Percentiles rank a stretch among this genome's conserved stretches.
phyloP scores from a whole-genome alignment of 768 basidiomycete genomes.

The Kwoniella botswanensis region DNA sequence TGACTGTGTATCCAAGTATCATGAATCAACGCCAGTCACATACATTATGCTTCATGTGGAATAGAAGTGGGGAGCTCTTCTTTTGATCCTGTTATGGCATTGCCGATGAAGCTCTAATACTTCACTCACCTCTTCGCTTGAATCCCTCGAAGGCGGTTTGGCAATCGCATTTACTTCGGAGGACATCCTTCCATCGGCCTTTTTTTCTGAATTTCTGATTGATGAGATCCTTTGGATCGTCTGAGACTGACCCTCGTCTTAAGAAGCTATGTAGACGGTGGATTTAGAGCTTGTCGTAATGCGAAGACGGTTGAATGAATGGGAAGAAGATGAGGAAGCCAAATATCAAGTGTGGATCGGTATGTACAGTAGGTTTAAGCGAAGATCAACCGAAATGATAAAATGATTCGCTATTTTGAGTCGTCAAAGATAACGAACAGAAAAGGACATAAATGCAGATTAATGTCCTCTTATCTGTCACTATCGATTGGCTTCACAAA shows the following conservation, averaged over 20 bases:
- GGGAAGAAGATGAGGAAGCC: too few species aligned
- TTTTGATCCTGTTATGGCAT: neutral
- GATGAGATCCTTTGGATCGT: neutral
- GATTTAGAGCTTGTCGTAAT: neutral
- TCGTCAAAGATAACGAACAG: too few species aligned
- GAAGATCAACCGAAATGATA: too few species aligned
- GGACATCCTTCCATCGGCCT: neutral
- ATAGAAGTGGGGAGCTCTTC: neutral
- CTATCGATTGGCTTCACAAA: too few species aligned
- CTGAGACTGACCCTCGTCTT: neutral
- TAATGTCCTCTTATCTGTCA: too few species aligned
- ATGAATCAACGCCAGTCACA: neutral
- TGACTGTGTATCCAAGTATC: neutral
- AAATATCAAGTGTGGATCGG: too few species aligned
- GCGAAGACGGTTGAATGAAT: neutral
- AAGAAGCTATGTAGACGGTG: too few species aligned
- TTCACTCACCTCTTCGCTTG: conserved; percentile 16
- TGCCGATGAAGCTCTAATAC: neutral
- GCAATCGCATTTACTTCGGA: neutral
- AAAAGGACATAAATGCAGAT: too few species aligned
- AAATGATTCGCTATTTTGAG: too few species aligned
- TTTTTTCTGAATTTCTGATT: neutral
- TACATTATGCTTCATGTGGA: neutral
- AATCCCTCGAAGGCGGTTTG: conserved; percentile 19
- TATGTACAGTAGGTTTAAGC: too few species aligned